Conservation (phyloP, 2,329 filamentous ascomycete genomes). For the Truncatella angustata region DNA sequence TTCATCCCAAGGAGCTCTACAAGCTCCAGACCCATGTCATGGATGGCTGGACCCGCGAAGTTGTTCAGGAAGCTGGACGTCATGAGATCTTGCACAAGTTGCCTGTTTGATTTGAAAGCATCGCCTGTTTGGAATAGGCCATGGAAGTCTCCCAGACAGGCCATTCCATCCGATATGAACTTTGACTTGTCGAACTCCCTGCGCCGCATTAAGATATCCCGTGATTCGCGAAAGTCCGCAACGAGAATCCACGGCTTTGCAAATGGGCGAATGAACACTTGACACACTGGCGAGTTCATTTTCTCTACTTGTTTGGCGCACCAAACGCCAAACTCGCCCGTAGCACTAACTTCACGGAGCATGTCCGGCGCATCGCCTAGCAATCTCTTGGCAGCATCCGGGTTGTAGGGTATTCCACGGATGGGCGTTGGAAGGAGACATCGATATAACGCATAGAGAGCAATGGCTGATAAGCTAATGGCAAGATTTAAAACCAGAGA, state of each 20-base stretch:
- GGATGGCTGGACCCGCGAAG: conserved; percentile 27
- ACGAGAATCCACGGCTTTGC: conserved; percentile 29
- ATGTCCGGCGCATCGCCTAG: background rate
- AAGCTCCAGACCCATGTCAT: conserved; percentile 22
- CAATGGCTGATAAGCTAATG: too few relatives aligned
- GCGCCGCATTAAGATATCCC: conserved; percentile 32
- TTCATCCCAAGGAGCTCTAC: conserved; percentile 27
- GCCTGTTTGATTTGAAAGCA: conserved; percentile 24
- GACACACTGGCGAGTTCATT: conserved; percentile 23
- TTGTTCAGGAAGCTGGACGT: conserved; percentile 31
- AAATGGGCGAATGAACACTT: conserved; percentile 33
- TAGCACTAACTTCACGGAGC: background rate
- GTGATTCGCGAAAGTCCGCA: conserved; percentile 28
- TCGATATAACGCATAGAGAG: too few relatives aligned
- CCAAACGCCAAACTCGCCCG: background rate
- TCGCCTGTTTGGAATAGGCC: conserved; percentile 18
- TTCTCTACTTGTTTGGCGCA: background rate
- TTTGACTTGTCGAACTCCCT: conserved; percentile 29
- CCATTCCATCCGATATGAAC: conserved; percentile 15
- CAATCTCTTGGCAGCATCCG: background rate
- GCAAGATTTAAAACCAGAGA: too few relatives aligned
- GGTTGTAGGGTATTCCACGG: background rate
- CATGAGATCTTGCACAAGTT: conserved; percentile 35
- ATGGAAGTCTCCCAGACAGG: background rate
- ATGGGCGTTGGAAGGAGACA: background rate